Conservation (phyloP, 202 grass and related monocot species). For the Bolboschoenoplectus hybrid region DNA sequence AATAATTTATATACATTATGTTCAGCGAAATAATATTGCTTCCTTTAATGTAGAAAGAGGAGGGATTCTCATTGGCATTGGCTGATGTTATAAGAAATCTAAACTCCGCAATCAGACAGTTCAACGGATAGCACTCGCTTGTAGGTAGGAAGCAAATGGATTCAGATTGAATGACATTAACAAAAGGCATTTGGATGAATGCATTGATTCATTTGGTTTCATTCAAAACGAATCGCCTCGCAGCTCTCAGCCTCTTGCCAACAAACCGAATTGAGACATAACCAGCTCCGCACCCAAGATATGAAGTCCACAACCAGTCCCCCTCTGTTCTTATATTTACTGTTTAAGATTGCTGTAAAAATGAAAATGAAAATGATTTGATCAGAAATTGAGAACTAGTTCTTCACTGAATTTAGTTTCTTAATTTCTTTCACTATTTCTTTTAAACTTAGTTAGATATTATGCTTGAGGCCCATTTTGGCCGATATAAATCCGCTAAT, state of each 20-base stretch:
- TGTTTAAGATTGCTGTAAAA: neutral
- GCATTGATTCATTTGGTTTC: neutral
- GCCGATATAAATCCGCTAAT: neutral
- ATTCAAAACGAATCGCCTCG: neutral
- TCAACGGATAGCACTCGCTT: neutral
- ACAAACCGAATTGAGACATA: neutral
- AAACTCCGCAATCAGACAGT: constrained; percentile 44
- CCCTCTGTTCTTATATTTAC: no score
- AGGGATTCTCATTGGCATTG: constrained; percentile 54
- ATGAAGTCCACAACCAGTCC: neutral
- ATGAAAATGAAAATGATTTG: neutral
- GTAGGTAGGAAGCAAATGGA: neutral
- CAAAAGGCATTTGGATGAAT: neutral
- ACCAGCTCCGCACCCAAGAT: neutral
- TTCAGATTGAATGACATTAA: neutral
- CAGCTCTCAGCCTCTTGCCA: neutral
- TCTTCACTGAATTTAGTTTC: neutral
- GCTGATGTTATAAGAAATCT: constrained; percentile 58
- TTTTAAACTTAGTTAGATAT: neutral
- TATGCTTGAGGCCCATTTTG: neutral
- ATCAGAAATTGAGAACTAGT: neutral
- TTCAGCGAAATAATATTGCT: neutral
- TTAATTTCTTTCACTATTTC: neutral
- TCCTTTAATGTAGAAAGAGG: constrained; percentile 56
- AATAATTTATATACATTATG: neutral